These are phyloP conservation scores for Stachybotrys chlorohalonatus DNA, from an alignment of 2,329 filamentous ascomycete genomes.

Conservation along the genomic window DNA sequence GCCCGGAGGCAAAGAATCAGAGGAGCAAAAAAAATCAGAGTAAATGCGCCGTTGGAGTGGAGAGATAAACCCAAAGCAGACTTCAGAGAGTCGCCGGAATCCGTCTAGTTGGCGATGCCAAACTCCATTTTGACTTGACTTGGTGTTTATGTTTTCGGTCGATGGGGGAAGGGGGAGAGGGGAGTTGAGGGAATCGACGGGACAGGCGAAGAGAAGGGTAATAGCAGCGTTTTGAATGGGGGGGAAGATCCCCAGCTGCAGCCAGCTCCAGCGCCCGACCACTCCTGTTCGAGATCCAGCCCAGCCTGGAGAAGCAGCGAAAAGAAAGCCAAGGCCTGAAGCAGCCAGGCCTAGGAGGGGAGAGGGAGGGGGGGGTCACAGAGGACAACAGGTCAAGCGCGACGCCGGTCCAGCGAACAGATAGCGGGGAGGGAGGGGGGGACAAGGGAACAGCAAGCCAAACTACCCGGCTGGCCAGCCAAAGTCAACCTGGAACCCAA, in stretches of 20 bases:
- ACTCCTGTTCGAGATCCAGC: background rate
- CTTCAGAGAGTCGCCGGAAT: slow-evolving; percentile 44
- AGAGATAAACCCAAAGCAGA: slow-evolving; percentile 38
- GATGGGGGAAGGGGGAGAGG: slow-evolving; percentile 11
- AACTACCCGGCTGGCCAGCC: background rate
- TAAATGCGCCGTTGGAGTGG: slow-evolving; percentile 27
- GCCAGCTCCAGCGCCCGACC: background rate
- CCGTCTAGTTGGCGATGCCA: slow-evolving; percentile 41
- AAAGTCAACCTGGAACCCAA: background rate
- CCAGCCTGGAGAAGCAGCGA: background rate
- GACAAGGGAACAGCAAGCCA: background rate
- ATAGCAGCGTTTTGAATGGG: slow-evolving; percentile 26
- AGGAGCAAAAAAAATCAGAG: slow-evolving; percentile 12
- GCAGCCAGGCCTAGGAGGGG: background rate
- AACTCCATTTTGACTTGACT: slow-evolving; percentile 42
- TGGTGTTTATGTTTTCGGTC: slow-evolving; percentile 30
- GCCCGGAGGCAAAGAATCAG: slow-evolving; percentile 9
- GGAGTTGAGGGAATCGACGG: slow-evolving; percentile 26
- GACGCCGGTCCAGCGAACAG: background rate
- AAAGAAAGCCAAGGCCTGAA: background rate
- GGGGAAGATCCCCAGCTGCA: background rate
- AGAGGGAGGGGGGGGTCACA: background rate
- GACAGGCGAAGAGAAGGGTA: slow-evolving; percentile 18
- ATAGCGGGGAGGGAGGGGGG: background rate
- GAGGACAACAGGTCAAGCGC: background rate